These are phyloP conservation scores for Chlamydomonas schloesseri DNA, from an alignment of 139 green algal species.

Conservation along the genomic window DNA sequence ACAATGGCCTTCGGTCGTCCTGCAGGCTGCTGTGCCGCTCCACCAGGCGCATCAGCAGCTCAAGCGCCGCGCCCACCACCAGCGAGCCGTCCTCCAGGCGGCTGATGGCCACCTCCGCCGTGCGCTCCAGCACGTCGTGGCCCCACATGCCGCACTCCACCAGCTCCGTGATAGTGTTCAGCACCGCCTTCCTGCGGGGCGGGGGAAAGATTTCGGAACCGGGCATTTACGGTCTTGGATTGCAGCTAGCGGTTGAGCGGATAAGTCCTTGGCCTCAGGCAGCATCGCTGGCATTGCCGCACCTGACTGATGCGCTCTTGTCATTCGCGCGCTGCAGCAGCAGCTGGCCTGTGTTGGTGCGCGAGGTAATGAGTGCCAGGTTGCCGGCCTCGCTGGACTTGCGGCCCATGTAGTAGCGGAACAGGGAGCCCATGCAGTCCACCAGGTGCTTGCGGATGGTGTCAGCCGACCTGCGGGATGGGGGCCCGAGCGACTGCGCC, in stretches of 20 bases:
- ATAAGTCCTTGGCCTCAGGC: too few relatives aligned
- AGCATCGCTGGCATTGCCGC: neutral
- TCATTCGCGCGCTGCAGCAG: neutral
- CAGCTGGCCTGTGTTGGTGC: neutral
- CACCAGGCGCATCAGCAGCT: slow-evolving; percentile 79
- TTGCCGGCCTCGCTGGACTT: neutral
- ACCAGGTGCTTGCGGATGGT: slow-evolving; percentile 21
- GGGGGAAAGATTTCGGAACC: too few relatives aligned
- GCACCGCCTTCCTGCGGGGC: neutral
- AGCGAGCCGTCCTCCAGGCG: slow-evolving; percentile 88
- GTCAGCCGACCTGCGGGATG: neutral
- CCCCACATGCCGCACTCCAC: neutral
- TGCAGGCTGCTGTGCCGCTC: neutral
- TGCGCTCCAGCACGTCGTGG: neutral
- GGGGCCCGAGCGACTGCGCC: too few relatives aligned
- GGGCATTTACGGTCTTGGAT: too few relatives aligned
- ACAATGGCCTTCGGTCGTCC: neutral
- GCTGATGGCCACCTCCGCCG: slow-evolving; percentile 39
- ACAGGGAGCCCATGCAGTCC: neutral
- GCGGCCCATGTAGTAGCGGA: neutral
- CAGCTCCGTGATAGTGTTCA: neutral
- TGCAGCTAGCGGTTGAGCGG: too few relatives aligned
- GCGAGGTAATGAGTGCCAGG: neutral
- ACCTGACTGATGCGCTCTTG: slow-evolving; percentile 21
- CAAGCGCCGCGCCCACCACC: slow-evolving; percentile 83